Evolutionary conservation across 2,329 filamentous ascomycete species (phyloP).

Genomic region (Cladophialophora exuberans): DNA sequence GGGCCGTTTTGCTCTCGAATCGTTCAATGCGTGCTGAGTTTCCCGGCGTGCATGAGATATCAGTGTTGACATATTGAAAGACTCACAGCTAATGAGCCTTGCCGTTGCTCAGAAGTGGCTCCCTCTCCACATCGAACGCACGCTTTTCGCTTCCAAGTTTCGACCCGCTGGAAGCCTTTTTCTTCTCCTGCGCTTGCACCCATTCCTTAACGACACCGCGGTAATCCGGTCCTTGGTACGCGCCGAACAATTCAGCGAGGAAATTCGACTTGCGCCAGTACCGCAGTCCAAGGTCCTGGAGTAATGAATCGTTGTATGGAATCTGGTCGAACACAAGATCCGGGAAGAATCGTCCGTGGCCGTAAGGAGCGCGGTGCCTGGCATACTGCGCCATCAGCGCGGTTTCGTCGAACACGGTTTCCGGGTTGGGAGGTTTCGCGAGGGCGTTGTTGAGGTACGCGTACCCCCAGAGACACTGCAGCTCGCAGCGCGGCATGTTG

Average conservation of each 20-base stretch:
- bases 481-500: constrained; percentile 41
- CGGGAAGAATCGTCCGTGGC: constrained; percentile 64
- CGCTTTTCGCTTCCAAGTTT: not conserved
- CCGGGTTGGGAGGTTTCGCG: constrained; percentile 22
- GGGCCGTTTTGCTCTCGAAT: too few species aligned
- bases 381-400: constrained; percentile 70
- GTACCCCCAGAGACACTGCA: constrained; percentile 64
- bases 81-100: not conserved
- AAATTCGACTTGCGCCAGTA: constrained; percentile 42
- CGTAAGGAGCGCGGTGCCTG: constrained; percentile 68
- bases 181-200: constrained; percentile 31
- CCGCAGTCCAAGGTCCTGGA: constrained; percentile 66
- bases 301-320: constrained; percentile 71
- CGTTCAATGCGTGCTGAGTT: too few species aligned
- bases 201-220: constrained; percentile 46
- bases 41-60: too few species aligned
- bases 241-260: constrained; percentile 40
- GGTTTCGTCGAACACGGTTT: constrained; percentile 56
- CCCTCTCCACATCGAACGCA: not conserved
- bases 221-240: constrained; percentile 48
- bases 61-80: too few species aligned
- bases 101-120: constrained; percentile 1
- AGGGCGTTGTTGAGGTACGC: constrained; percentile 64
- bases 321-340: constrained; percentile 78
- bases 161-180: not conserved